Base-by-base conservation (phyloP, 768 basidiomycete species). In the Neoboletus magnificus region DNA sequence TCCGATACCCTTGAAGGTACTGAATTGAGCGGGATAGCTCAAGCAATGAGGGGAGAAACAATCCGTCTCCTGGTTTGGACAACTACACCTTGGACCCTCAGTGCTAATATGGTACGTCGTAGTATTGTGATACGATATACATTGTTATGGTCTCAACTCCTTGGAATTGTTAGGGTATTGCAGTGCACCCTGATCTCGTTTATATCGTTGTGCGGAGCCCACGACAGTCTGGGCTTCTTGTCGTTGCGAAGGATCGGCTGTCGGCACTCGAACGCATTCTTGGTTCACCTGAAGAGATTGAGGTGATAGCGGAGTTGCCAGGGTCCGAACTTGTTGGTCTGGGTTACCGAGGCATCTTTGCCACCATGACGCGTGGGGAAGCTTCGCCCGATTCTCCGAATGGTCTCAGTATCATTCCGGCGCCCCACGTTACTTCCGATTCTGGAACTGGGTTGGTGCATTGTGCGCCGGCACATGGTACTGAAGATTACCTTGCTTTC, bases 381-480 rank as follows among this genome's bases (percentile, higher is more conserved):
- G 20, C 29, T 22, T 35, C 16, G 10, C 20, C 44, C 41, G 20
- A 39, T 36, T 30, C 35, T 54, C 37, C 49, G 15, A 27, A 36
- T 22, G 15, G 5, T 18, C 71, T 79, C n/a, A 68, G 71, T 37
- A 70, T 97, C 44, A 79, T 96, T 37, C 67, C 82, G 2, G 85
- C 91, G 1, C 71, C 77, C 0, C 89, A 96, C 66, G 96, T 98
- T 16, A 92, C 87, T 1, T 72, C 88, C 0, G 82, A 86, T 18
- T 89, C 93, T n/a, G 96, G 96, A 7, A 97, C 95, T 2, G 95
- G 96, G 33, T 80, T 98, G 13, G 96, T 99, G 1, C 96, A 98
- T 65, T 91, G 89, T 60, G 95, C 96, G 0, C 95, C 96, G 13
- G 94, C 92, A 1, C 96, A 98, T 64, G 96, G 95, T 18, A 79